phyloP scores from a whole-genome alignment of 1,284 basidiomycete species.

The Phlebopus sp. region DNA sequence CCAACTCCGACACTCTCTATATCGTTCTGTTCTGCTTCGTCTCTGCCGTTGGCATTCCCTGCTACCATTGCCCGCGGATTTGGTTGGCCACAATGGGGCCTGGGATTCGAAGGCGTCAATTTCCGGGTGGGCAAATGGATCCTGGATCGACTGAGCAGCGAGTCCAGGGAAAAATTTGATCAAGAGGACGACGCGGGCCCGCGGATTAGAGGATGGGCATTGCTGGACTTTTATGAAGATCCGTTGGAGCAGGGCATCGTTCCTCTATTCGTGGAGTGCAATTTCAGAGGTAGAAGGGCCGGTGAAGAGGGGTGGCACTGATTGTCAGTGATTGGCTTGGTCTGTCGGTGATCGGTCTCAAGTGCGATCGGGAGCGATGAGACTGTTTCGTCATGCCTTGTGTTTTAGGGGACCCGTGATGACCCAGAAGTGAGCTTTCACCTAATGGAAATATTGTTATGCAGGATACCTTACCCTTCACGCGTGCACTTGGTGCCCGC shows the following conservation, averaged over 20 bases:
- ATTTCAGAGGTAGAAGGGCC: conserved; percentile 52
- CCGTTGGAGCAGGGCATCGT: conserved; percentile 51
- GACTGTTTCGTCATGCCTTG: not conserved
- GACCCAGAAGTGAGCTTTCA: too few species aligned
- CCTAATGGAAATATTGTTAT: too few species aligned
- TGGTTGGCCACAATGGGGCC: conserved; percentile 68
- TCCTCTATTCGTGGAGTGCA: conserved; percentile 72
- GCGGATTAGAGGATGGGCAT: conserved; percentile 55
- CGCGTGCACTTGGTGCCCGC: not conserved
- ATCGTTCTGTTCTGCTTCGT: conserved; percentile 76
- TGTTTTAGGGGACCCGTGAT: not conserved
- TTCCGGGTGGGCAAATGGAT: conserved; percentile 68
- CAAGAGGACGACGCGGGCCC: conserved; percentile 8
- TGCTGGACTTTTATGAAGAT: conserved; percentile 68
- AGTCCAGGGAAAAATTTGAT: not conserved
- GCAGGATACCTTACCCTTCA: not conserved
- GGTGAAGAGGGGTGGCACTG: conserved; percentile 48
- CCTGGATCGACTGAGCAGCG: conserved; percentile 44
- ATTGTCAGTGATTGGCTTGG: conserved; percentile 4
- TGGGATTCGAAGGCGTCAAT: conserved; percentile 84
- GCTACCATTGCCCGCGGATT: conserved; percentile 74
- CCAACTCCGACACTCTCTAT: conserved; percentile 57
- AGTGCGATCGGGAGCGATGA: conserved; percentile 1
- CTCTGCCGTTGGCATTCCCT: conserved; percentile 77
- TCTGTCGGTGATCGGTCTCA: not conserved